Evolutionary conservation across 805 yeast species (phyloP).

Genomic region (Suhomyces kilbournensis): DNA sequence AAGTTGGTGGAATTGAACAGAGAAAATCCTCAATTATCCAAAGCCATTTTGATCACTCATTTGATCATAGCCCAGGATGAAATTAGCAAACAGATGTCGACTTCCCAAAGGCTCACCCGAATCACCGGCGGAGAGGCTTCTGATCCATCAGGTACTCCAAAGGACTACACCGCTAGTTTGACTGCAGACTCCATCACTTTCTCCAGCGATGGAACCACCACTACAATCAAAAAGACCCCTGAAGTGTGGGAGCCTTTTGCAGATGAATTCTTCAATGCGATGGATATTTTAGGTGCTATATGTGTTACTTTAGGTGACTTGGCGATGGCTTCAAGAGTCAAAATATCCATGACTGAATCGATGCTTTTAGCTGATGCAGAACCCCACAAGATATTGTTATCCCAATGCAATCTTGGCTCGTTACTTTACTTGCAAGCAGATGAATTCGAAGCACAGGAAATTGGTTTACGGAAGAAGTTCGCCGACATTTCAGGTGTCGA

Average conservation of each 20-base stretch:
- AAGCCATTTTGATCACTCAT: conserved; percentile 60
- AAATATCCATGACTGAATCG: conserved; percentile 62
- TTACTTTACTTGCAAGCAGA: conserved; percentile 66
- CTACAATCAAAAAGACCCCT: conserved; percentile 32
- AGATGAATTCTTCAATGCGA: conserved; percentile 72
- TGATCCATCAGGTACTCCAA: not conserved
- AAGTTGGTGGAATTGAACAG: conserved; percentile 60
- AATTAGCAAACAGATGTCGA: conserved; percentile 43
- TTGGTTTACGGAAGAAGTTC: conserved; percentile 21
- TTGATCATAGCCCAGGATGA: conserved; percentile 65
- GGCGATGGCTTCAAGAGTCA: conserved; percentile 56
- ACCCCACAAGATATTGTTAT: conserved; percentile 59
- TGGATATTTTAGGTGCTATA: conserved; percentile 72
- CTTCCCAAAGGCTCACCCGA: conserved; percentile 3
- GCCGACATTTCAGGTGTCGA: conserved; percentile 25
- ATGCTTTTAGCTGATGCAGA: conserved; percentile 72
- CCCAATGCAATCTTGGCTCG: conserved; percentile 70
- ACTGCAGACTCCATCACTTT: conserved; percentile 15
- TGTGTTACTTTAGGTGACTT: conserved; percentile 69
- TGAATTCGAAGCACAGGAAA: conserved; percentile 51
- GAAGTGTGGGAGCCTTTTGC: conserved; percentile 70
- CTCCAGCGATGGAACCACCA: conserved; percentile 13
- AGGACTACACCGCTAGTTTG: conserved; percentile 14
- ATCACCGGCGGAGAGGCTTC: conserved; percentile 1
- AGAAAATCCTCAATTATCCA: conserved; percentile 46